Base-by-base conservation (phyloP, 768 basidiomycete genomes). In the Mycena pura region DNA sequence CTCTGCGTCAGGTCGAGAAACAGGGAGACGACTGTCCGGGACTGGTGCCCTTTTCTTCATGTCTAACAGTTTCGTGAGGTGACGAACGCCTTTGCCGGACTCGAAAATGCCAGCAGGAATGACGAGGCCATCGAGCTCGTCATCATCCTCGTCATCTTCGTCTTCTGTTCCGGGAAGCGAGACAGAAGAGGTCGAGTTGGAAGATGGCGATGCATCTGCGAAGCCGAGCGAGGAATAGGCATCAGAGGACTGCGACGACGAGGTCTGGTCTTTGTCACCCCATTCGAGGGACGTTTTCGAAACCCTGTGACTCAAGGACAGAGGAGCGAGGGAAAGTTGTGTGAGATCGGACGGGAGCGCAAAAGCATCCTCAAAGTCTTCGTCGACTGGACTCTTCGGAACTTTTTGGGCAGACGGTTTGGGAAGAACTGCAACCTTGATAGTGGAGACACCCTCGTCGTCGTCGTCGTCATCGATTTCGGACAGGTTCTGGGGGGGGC, bases 211-310 rank as follows among this genome's bases (percentile, higher is more conserved):
- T 19, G 83, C 84, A 64, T 88, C 87, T 39, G 86, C 85, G 64
- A 93, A 89, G 48, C 91, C 89, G 32, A 94, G 82, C 21, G 87
- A 84, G 38, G 92, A 93, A 68, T 91, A 93, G 9, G 90, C 85
- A 72, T 94, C 93, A 22, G 92, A 94, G n/a, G 92, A 93, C 69
- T 91, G 90, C 14, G 91, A 92, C 6, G 91, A 92, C 5, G 84
- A 86, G 2, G 92, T 90, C 43, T 90, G 86, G 68, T 94, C 91
- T 71, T 86, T 91, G 76, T 93, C 92, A 28, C 89, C 81, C 91
- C 92, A 93, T 76, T 93, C 92, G 25, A 94, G 80, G 1, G 92
- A 93, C 49, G 85, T 86, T 77, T 93, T 93, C 57, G 93, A 93
- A 9, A 89, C 83, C 50, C 89, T 86, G 70, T 92, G 90, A 64